Evolutionary conservation across 1,284 basidiomycete genomes (phyloP), one percentile per base, ranked within the genome.

Genomic region (Ganoderma multipileum): DNA sequence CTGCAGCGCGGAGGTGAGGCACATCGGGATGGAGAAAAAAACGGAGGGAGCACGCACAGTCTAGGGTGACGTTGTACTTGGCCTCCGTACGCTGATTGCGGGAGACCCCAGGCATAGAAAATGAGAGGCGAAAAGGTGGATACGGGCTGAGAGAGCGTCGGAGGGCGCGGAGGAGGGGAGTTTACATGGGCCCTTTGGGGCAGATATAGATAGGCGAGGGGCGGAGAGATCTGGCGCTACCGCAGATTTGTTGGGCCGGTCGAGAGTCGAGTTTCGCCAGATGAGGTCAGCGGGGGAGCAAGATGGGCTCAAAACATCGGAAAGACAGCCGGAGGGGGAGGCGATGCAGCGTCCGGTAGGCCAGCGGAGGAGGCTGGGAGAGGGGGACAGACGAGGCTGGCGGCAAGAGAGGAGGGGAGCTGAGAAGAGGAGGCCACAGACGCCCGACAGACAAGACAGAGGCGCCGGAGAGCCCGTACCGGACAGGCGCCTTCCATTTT

Each of bases 31-130:
- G 63, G 65, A 33, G 41, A 44, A 39, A 54, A 55, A 16, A 38
- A 44, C 16, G 16, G 14, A 36, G 18, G 9, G 50, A 28, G 23
- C 8, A 78, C 91, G 73, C 76, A 93, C 92, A 95, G 42, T 94
- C 91, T 14, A 92, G 91, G 0, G 89, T 87, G 68, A 94, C 92
- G 77, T 93, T 93, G 81, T 90, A 93, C 77, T 90, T 92, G 67
- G 86, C 88, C 77, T 92, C 89, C 59, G 88, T 85, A 54, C 77
- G 76, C 65, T 81, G 81, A 42, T 78, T 76, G 67, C 76, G 76
- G 6, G 80, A 79, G 41, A 77, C 72, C 41, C 74, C 77, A 54
- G 80, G 80, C 80, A 81, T 81, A 60, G 50, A 20, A 18, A 36
- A 39, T 12, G 23, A 60, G 38, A 18, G 9, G 36, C 26, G 47